Percentiles rank a stretch among this genome's conserved stretches.
Evolutionary conservation across 176 grass and related monocot species (phyloP).

Genomic region (Chrysopogon serrulatus): DNA sequence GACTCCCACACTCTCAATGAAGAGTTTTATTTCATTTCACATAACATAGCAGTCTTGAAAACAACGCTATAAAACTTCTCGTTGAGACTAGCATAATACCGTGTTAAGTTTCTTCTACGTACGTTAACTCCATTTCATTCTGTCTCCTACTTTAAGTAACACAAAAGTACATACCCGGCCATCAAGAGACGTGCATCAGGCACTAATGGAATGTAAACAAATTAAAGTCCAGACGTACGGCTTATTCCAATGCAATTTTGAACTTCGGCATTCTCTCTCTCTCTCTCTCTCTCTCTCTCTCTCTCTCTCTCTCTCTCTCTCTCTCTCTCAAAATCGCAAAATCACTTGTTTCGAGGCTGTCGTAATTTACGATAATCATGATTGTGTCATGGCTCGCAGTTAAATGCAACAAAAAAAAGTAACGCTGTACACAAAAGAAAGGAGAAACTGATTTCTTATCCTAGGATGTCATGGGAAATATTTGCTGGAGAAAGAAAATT

Average conservation of each 20-base stretch:
- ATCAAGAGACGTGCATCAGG: not conserved
- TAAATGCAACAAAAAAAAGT: not conserved
- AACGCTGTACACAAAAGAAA: not conserved
- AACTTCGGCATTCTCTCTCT: not conserved
- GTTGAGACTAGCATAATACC: no score
- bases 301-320: no score
- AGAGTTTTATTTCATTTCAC: no score
- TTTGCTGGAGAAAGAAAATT: not conserved
- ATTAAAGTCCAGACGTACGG: not conserved
- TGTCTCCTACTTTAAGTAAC: constrained; percentile 1
- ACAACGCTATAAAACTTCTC: no score
- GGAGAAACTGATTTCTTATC: not conserved
- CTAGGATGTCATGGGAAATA: not conserved
- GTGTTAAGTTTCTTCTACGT: not conserved
- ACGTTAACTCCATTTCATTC: constrained; percentile 9
- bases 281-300: no score
- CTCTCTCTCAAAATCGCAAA: not conserved
- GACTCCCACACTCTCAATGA: no score
- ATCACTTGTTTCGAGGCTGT: not conserved
- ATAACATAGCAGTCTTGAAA: no score
- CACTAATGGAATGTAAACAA: not conserved
- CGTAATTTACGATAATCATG: not conserved
- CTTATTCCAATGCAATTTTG: constrained; percentile 1
- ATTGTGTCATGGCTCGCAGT: not conserved
- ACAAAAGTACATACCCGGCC: not conserved